Base-by-base conservation (phyloP, 1,284 basidiomycete genomes). In the Moesziomyces sp. region DNA sequence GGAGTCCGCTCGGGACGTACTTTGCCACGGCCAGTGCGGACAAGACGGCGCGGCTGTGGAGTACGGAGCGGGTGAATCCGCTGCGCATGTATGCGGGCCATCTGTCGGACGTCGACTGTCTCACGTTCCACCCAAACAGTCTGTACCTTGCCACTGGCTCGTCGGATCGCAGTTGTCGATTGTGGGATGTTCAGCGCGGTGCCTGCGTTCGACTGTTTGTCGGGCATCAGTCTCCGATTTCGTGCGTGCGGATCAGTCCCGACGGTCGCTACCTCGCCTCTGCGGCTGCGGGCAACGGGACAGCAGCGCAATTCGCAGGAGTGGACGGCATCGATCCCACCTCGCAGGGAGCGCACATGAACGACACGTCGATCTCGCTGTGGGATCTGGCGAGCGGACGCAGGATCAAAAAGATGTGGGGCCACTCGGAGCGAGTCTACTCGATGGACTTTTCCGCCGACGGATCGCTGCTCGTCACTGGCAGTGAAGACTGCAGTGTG, bases 141-240 rank as follows among this genome's bases (percentile, higher is more conserved):
- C 86, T 99, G 33, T 99, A 99, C 85, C 89, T 99, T 21, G 96
- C 94, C 2, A 99, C 97, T 0, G 97, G 94, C 4, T 98, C 95
- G 0, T 94, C 91, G 74, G 97, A 99, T 84, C 92, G 93, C 87
- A 95, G 95, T 6, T 93, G 94, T 68, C 89, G 97, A 46, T 85
- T 99, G 42, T 99, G 97, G 97, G 97, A 99, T 83, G 93, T 97
- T n/a, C 97, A 99, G 81, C 90, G 91, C 33, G 97, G 97, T 6
- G 88, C 90, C 3, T 97, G 94, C 84, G 90, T 99, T 5, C 90
- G 97, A 11, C 91, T 99, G 21, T 99, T 99, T 85, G 90, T 97
- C 35, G 97, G 96, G 0, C 97, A 99, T 83, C 92, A 94, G 78
- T 94, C 92, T 50, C 87, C 91, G 5, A 88, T 99, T n/a, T 92